These are phyloP conservation scores for Scedosporium apiospermum DNA, from an alignment of 2,329 filamentous ascomycete species.

Conservation along the genomic window DNA sequence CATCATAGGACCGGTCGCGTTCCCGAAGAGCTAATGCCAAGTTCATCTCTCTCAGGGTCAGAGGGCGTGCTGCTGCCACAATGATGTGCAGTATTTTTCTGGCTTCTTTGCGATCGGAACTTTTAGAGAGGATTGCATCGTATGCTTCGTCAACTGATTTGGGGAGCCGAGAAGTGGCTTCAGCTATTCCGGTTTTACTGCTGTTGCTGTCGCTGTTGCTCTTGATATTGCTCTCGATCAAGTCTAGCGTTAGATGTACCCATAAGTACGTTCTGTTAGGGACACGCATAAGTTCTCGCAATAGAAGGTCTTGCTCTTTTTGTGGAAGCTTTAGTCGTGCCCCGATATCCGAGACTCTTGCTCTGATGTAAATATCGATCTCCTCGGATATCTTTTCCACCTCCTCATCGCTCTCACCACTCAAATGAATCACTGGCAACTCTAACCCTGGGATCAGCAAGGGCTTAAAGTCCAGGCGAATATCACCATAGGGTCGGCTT, in stretches of 20 bases:
- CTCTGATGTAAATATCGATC: conserved; percentile 13
- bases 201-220: conserved; percentile 1
- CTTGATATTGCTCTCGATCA: conserved; percentile 9
- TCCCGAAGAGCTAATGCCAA: conserved; percentile 10
- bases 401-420: conserved; percentile 11
- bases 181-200: too few species aligned
- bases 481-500: conserved; percentile 19
- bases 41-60: conserved; percentile 15
- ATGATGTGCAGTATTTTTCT: conserved; percentile 15
- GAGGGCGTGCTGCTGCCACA: conserved; percentile 14
- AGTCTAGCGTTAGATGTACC: conserved; percentile 14
- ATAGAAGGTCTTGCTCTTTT: conserved; percentile 1
- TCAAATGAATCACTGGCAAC: conserved; percentile 12
- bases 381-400: conserved; percentile 11
- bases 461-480: conserved; percentile 12
- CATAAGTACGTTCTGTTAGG: conserved; percentile 17
- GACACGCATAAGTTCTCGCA: not conserved
- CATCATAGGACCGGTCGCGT: not conserved
- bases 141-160: conserved; percentile 16
- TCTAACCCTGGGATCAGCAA: not conserved
- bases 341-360: conserved; percentile 9
- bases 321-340: conserved; percentile 5
- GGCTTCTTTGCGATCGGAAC: conserved; percentile 4
- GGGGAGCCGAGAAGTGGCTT: conserved; percentile 8
- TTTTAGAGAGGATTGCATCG: conserved; percentile 15